Base-by-base conservation (phyloP, 73 alveolate species). In the Paramecium caudatum region DNA sequence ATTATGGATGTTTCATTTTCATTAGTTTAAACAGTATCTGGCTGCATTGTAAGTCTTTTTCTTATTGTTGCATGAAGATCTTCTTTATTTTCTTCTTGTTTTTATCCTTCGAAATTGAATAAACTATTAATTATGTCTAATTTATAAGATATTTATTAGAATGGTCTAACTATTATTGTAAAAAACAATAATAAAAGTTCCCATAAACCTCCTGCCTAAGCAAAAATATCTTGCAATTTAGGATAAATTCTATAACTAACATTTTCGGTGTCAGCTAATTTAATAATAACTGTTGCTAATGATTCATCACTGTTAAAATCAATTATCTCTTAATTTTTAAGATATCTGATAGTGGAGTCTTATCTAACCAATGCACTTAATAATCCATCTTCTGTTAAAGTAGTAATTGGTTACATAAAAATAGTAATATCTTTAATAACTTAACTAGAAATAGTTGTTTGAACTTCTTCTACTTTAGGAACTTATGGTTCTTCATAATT, bases 151-250 rank as follows among this genome's bases (percentile, higher is more conserved):
- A 74, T 5, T 1, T 45, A 41, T 55, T 55, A 55, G 7, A 55
- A 41, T 1, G 43, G 88, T 19, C 16, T 16, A 1, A 21, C 43
- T 7, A 41, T 41, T 4, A 74, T 36, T 41, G 45, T 37, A 74
- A 41, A 41, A 41, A 74, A 45, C 8, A 27, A 25, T 47, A 74
- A 21, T n/a, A 36, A 25, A 45, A 23, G 21, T 39, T 74, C 47
- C 88, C 88, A 74, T 16, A 74, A 39, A 37, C 88, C 88, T 34
- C 88, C 88, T 39, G 47, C 47, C 32, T 74, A 45, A 1, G 69
- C 88, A 9, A 74, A 43, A 10, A 74, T 45, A 21, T 39, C 65
- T 8, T 36, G 7, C 0, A 74, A 15, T 19, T 74, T 74, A 12
- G 62, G 39, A 37, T 74, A 74, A n/a, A 45, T 74, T 41, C 68